These are phyloP conservation scores for Tolypocladium inflatum DNA, from an alignment of 2,329 filamentous ascomycete genomes.

Conservation along the genomic window DNA sequence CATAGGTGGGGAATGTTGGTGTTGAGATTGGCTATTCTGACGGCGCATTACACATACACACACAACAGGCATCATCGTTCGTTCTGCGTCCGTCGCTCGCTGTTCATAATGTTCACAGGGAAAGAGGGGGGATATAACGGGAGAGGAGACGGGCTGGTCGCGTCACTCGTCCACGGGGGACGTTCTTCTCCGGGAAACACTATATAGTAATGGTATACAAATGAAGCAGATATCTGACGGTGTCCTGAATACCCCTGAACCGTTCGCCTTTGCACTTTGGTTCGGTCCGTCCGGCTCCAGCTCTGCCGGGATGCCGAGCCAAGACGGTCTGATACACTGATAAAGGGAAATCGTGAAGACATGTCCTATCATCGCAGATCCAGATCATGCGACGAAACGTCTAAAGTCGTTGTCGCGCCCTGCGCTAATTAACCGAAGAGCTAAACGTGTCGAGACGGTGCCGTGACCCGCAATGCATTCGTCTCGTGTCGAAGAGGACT, in stretches of 20 bases:
- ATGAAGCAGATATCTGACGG: neutral
- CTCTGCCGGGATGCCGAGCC: neutral
- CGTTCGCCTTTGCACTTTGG: neutral
- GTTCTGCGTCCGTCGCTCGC: slow-evolving; percentile 1
- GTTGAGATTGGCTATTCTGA: slow-evolving; percentile 22
- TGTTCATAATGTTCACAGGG: neutral
- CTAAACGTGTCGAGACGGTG: neutral
- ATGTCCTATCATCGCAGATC: neutral
- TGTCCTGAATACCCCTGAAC: neutral
- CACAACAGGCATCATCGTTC: slow-evolving; percentile 4
- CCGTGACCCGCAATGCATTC: neutral
- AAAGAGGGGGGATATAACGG: neutral
- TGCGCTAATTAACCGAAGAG: neutral
- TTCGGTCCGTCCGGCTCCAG: neutral
- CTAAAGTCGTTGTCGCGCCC: neutral
- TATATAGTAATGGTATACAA: neutral
- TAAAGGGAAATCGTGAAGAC: neutral
- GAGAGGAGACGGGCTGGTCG: neutral
- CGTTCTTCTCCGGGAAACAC: neutral
- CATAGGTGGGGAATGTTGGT: slow-evolving; percentile 15
- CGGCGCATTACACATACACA: slow-evolving; percentile 13
- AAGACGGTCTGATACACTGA: neutral
- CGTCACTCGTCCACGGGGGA: neutral
- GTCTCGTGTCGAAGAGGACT: neutral
- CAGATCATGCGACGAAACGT: neutral